Conservation (phyloP, 257 asterid genomes). For the Solanum medicagineum region DNA sequence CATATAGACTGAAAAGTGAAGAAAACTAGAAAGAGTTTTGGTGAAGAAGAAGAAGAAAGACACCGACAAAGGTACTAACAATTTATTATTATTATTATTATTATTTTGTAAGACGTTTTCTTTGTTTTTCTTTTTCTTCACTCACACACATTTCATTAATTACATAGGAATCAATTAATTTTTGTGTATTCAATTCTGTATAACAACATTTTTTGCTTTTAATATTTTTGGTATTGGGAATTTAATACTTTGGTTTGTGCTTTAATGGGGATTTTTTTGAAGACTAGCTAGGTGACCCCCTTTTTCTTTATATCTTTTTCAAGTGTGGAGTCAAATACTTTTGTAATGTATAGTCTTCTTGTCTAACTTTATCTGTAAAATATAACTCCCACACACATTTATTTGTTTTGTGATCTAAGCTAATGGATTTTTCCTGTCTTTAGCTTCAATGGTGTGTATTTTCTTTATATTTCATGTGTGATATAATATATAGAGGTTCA, state of each 20-base stretch:
- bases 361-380: background rate
- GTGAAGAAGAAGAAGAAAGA: background rate
- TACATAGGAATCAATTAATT: background rate
- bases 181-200: background rate
- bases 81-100: background rate
- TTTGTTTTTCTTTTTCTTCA: background rate
- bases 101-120: background rate
- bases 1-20: background rate
- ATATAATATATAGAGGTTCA: background rate
- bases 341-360: background rate
- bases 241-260: background rate
- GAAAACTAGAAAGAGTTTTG: background rate
- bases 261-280: background rate
- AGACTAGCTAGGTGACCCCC: background rate
- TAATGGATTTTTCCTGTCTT: background rate
- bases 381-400: background rate
- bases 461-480: background rate
- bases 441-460: background rate
- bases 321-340: background rate
- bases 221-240: background rate
- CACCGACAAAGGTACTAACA: slow-evolving; percentile 6
- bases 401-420: background rate
- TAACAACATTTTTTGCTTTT: background rate
- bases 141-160: background rate
- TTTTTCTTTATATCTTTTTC: background rate